phyloP scores from a whole-genome alignment of 495 filamentous ascomycete species.

The Penicillium angulare region DNA sequence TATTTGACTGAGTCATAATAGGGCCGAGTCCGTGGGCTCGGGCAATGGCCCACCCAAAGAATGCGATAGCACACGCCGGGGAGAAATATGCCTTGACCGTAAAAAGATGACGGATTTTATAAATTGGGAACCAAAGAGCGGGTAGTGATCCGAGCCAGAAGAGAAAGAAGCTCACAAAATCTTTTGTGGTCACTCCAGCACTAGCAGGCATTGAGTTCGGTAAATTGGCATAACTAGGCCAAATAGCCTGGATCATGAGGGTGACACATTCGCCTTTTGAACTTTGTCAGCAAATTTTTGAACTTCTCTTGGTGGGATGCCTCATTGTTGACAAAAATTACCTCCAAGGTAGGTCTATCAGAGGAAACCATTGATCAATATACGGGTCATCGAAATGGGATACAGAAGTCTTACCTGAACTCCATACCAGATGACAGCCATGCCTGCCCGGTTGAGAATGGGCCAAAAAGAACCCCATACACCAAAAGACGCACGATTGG shows the following conservation, averaged over 20 bases:
- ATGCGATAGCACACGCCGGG: conserved; percentile 73
- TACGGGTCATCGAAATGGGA: neutral
- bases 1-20: conserved; percentile 67
- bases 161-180: conserved; percentile 74
- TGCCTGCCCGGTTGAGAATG: conserved; percentile 79
- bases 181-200: conserved; percentile 68
- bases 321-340: conserved; percentile 9
- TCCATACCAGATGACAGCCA: conserved; percentile 73
- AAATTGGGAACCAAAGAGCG: conserved; percentile 67
- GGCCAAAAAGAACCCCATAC: conserved; percentile 87
- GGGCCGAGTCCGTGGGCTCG: conserved; percentile 79
- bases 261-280: conserved; percentile 64
- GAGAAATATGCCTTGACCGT: conserved; percentile 85
- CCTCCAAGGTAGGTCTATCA: conserved; percentile 66
- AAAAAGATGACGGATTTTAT: conserved; percentile 73
- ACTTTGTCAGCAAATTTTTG: neutral
- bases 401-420: conserved; percentile 50
- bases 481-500: conserved; percentile 70
- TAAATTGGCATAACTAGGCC: conserved; percentile 60
- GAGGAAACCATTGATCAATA: neutral
- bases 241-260: conserved; percentile 76
- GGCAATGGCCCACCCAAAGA: conserved; percentile 84
- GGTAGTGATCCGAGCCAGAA: conserved; percentile 75
- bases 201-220: conserved; percentile 61
- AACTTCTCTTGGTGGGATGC: neutral